phyloP scores from a whole-genome alignment of 352 stramenopile species.

The Phytophthora agathidicida region DNA sequence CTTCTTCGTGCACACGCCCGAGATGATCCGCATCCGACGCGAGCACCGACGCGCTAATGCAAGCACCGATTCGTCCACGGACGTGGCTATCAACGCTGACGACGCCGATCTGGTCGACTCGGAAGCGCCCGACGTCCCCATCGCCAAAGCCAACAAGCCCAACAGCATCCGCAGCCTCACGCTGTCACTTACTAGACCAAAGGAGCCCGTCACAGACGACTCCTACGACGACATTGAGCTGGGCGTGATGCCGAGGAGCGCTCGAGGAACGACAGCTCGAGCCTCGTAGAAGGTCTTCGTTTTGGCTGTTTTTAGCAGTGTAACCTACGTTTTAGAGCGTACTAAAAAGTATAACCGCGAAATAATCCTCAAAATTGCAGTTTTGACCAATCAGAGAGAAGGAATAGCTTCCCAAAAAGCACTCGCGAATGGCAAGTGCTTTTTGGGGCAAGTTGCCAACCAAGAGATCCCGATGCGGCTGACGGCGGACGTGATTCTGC shows the following conservation, averaged over 20 bases:
- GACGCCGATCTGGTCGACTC: constrained; percentile 27
- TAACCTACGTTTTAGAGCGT: constrained; percentile 29
- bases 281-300: constrained; percentile 17
- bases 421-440: too few species aligned
- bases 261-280: constrained; percentile 30
- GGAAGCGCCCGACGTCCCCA: constrained; percentile 32
- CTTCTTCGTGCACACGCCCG: constrained; percentile 80
- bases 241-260: constrained; percentile 57
- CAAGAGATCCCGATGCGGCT: constrained; percentile 69
- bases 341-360: constrained; percentile 13
- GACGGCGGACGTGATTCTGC: constrained; percentile 90
- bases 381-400: constrained; percentile 21
- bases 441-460: too few species aligned
- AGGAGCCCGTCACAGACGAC: constrained; percentile 51
- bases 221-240: constrained; percentile 72
- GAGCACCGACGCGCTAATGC: constrained; percentile 28
- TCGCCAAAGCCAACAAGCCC: constrained; percentile 28
- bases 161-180: constrained; percentile 45
- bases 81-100: constrained; percentile 22
- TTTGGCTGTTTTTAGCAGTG: neutral
- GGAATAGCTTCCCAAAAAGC: too few species aligned
- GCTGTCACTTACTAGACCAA: constrained; percentile 51
- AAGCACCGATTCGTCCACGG: constrained; percentile 14
- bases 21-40: constrained; percentile 54
- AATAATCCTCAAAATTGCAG: constrained; percentile 1